Conservation (phyloP, 345 rosid genomes). For the Laguncularia racemosa region DNA sequence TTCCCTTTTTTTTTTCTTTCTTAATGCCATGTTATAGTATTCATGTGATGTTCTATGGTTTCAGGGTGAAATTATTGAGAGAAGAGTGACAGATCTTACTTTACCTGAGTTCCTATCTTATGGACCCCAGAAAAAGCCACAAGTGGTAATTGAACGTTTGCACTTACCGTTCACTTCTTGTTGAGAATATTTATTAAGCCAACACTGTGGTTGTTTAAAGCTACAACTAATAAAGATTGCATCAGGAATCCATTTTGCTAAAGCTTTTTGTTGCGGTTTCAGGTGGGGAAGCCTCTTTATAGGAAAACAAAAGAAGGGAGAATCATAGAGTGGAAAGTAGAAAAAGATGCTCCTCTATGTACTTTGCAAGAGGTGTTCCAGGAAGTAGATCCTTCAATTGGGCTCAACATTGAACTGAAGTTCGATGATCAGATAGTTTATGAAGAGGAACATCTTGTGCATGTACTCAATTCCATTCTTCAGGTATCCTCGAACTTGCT, state of each 20-base stretch:
- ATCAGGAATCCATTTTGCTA: background rate
- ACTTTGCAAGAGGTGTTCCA: conserved; percentile 69
- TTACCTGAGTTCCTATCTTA: conserved; percentile 58
- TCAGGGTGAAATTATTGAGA: conserved; percentile 69
- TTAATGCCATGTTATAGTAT: background rate
- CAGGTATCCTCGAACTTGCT: conserved; percentile 14
- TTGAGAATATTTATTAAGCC: no score
- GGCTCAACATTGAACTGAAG: conserved; percentile 87
- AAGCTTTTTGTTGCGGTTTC: background rate
- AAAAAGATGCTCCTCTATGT: conserved; percentile 63
- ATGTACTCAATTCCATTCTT: conserved; percentile 47
- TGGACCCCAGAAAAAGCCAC: conserved; percentile 58
- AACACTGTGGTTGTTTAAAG: no score
- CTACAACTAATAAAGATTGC: background rate
- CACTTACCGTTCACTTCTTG: background rate
- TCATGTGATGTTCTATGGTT: conserved; percentile 8
- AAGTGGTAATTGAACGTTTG: conserved; percentile 6
- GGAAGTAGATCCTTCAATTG: conserved; percentile 48
- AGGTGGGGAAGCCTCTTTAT: conserved; percentile 38
- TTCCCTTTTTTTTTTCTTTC: no score
- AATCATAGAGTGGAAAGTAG: conserved; percentile 60
- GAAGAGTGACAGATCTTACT: conserved; percentile 61
- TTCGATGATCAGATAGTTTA: conserved; percentile 73
- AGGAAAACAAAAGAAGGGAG: conserved; percentile 81
- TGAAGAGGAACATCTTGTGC: conserved; percentile 39